Conservation (phyloP, 2,329 filamentous ascomycete species). For the Epichloe elymi region DNA sequence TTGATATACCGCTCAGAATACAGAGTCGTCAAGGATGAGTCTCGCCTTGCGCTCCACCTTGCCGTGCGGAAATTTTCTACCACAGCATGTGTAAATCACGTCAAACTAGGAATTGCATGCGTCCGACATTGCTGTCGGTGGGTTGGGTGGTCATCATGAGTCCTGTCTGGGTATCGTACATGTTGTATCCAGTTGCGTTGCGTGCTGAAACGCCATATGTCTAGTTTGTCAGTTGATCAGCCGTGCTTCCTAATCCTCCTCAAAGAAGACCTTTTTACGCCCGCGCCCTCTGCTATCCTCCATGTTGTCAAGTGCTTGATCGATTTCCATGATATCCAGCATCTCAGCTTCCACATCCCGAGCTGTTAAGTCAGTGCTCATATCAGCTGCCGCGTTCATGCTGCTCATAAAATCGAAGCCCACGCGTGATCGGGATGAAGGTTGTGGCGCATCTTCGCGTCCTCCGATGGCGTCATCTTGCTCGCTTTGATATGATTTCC, state of each 20-base stretch:
- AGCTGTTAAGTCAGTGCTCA: constrained; percentile 32
- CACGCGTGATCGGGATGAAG: constrained; percentile 18
- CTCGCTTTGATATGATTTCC: constrained; percentile 15
- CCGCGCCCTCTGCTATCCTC: constrained; percentile 34
- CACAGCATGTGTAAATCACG: not conserved
- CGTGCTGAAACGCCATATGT: constrained; percentile 6
- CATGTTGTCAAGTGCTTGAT: constrained; percentile 44
- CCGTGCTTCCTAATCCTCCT: constrained; percentile 20
- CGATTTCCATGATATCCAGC: constrained; percentile 54
- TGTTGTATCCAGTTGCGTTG: constrained; percentile 1
- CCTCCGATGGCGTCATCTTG: constrained; percentile 11
- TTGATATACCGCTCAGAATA: constrained; percentile 62
- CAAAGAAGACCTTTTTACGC: constrained; percentile 39
- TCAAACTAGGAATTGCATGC: not conserved
- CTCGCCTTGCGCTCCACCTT: constrained; percentile 67
- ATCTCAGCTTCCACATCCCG: constrained; percentile 46
- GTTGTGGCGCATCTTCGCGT: constrained; percentile 13
- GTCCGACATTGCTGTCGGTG: not conserved
- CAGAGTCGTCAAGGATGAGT: constrained; percentile 60
- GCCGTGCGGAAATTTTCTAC: constrained; percentile 42
- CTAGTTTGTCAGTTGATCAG: constrained; percentile 11
- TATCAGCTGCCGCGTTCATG: constrained; percentile 39
- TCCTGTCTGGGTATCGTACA: constrained; percentile 7
- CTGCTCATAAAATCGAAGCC: constrained; percentile 39
- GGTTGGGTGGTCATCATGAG: not conserved